Evolutionary conservation across 306 rosid species (phyloP).

Genomic region (Cicer pinnatifidum): DNA sequence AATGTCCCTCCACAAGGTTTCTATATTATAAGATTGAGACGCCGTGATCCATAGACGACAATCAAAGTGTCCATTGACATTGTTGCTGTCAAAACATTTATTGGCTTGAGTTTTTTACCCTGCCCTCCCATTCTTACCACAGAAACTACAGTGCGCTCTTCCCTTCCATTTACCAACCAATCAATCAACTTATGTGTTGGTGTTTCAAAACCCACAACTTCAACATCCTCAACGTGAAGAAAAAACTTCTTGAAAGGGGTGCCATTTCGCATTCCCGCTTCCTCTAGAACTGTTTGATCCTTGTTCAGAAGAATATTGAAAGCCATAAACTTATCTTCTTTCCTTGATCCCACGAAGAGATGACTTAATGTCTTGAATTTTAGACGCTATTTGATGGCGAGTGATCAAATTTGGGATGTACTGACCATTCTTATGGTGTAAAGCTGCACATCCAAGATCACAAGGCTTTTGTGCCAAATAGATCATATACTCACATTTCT

Average conservation of each 20-base stretch:
- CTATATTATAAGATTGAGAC: background rate
- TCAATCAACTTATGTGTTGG: background rate
- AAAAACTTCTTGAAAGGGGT: background rate
- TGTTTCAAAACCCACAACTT: background rate
- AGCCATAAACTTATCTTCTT: background rate
- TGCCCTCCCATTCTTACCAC: slow-evolving; percentile 32
- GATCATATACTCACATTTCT: background rate
- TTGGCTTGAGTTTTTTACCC: slow-evolving; percentile 29
- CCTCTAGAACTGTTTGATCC: background rate
- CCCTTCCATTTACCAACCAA: background rate
- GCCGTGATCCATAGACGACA: slow-evolving; percentile 22
- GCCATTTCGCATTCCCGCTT: background rate
- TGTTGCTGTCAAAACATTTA: background rate
- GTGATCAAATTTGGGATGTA: background rate
- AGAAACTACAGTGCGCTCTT: background rate
- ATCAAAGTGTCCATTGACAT: background rate
- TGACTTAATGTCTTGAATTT: too few species aligned
- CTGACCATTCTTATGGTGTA: background rate
- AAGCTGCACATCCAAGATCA: background rate
- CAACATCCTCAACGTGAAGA: background rate
- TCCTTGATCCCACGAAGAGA: too few species aligned
- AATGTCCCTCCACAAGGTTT: background rate
- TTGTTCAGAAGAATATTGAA: background rate
- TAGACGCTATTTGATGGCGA: background rate
- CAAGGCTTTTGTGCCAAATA: background rate